Percentiles rank a stretch among this genome's conserved stretches.
Conservation (phyloP, 495 filamentous ascomycete species). For the Trichodelitschia bisporula region DNA sequence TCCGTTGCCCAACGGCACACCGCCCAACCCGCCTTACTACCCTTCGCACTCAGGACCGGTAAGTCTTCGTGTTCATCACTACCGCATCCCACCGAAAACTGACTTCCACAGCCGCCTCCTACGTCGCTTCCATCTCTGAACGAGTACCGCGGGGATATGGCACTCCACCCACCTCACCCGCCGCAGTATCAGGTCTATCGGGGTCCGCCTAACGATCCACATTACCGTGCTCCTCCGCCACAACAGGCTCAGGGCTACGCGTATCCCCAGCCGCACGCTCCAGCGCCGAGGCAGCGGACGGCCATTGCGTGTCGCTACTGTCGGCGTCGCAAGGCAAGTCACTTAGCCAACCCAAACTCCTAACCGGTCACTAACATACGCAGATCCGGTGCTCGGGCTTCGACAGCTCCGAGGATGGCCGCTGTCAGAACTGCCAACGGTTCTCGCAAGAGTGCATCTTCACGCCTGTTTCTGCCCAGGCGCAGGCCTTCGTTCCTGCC, state of each 20-base stretch:
- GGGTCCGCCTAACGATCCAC: slow-evolving; percentile 1
- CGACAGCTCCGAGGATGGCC: slow-evolving; percentile 48
- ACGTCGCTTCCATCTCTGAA: too few species aligned
- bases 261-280: slow-evolving; percentile 14
- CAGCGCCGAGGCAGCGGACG: slow-evolving; percentile 53
- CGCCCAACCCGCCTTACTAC: too few species aligned
- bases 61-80: too few species aligned
- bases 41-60: too few species aligned
- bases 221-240: slow-evolving; percentile 3
- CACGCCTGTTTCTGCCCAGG: slow-evolving; percentile 60
- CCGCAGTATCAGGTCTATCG: slow-evolving; percentile 11
- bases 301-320: slow-evolving; percentile 75
- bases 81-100: too few species aligned
- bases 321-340: slow-evolving; percentile 49
- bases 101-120: too few species aligned
- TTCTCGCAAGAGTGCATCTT: slow-evolving; percentile 76
- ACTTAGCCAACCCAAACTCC: neutral
- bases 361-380: neutral
- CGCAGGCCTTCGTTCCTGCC: slow-evolving; percentile 63
- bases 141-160: neutral
- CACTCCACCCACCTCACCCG: slow-evolving; percentile 1
- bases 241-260: slow-evolving; percentile 4
- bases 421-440: slow-evolving; percentile 55
- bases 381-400: slow-evolving; percentile 76
- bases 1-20: too few species aligned